Percentiles rank a stretch among this genome's conserved stretches.
Evolutionary conservation across 305 asterid species (phyloP).

Genomic region (Fraxinus albicans): DNA sequence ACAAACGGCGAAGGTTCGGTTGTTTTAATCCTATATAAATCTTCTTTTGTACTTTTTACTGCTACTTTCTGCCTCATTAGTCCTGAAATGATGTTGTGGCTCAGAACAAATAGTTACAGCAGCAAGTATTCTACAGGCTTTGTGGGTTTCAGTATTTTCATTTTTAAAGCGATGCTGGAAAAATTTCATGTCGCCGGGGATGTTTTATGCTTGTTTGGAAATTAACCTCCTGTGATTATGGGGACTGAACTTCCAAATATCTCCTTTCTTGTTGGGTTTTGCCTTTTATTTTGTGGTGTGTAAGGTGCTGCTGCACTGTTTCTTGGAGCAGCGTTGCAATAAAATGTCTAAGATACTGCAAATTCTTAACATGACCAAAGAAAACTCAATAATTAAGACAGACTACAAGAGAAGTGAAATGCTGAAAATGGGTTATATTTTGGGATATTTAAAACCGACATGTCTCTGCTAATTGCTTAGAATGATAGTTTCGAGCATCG

Average conservation of each 20-base stretch:
- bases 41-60: background rate
- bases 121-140: background rate
- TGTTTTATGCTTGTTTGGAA: background rate
- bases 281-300: no score
- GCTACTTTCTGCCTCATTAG: background rate
- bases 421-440: no score
- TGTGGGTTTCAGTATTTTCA: background rate
- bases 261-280: background rate
- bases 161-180: background rate
- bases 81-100: background rate
- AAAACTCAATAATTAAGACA: no score
- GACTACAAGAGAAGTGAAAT: no score
- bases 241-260: background rate
- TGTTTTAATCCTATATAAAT: background rate
- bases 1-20: constrained; percentile 70
- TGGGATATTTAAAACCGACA: background rate
- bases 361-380: no score
- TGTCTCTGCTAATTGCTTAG: background rate
- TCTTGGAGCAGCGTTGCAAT: background rate
- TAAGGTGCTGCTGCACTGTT: background rate
- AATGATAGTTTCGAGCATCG: background rate
- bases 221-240: background rate
- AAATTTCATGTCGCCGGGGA: background rate
- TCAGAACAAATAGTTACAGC: background rate
- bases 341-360: background rate